These are phyloP conservation scores for Entophlyctis helioformis DNA, from an alignment of 192 early-diverging fungal species.

Conservation along the genomic window DNA sequence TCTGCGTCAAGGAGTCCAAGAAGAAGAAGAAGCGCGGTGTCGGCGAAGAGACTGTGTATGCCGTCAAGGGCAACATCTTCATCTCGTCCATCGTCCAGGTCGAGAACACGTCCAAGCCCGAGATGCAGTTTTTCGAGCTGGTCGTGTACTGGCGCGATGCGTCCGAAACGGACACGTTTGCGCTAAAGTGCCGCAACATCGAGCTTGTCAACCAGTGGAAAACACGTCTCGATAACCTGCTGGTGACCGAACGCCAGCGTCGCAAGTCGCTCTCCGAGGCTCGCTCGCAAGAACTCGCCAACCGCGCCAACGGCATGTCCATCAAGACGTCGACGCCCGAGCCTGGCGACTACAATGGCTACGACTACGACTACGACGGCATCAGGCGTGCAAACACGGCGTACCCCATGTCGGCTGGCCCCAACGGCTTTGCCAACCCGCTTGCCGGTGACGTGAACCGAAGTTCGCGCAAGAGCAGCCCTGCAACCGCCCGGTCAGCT, in stretches of 20 bases:
- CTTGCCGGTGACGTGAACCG: too few relatives aligned
- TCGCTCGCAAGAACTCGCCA: too few relatives aligned
- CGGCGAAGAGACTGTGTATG: slow-evolving; percentile 10
- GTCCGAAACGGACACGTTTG: slow-evolving; percentile 71
- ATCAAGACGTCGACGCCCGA: too few relatives aligned
- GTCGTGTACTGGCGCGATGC: slow-evolving; percentile 77
- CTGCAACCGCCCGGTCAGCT: too few relatives aligned
- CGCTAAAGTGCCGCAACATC: slow-evolving; percentile 75
- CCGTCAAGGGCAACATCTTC: slow-evolving; percentile 77
- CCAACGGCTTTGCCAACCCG: too few relatives aligned
- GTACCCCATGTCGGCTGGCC: too few relatives aligned
- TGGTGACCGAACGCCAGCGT: slow-evolving; percentile 26
- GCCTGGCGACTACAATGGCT: too few relatives aligned
- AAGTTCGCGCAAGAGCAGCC: too few relatives aligned
- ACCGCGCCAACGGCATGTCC: too few relatives aligned
- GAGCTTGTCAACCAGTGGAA: slow-evolving; percentile 92
- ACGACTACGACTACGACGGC: too few relatives aligned
- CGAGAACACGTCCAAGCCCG: slow-evolving; percentile 39
- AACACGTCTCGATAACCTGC: slow-evolving; percentile 56
- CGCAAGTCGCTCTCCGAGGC: too few relatives aligned
- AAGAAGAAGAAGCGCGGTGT: slow-evolving; percentile 28
- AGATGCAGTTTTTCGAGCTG: slow-evolving; percentile 22
- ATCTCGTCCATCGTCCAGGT: slow-evolving; percentile 67
- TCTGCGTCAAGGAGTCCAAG: slow-evolving; percentile 81
- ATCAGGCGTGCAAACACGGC: too few relatives aligned